phyloP scores from a whole-genome alignment of 352 stramenopile genomes.

The Halophytophthora batemanensis region DNA sequence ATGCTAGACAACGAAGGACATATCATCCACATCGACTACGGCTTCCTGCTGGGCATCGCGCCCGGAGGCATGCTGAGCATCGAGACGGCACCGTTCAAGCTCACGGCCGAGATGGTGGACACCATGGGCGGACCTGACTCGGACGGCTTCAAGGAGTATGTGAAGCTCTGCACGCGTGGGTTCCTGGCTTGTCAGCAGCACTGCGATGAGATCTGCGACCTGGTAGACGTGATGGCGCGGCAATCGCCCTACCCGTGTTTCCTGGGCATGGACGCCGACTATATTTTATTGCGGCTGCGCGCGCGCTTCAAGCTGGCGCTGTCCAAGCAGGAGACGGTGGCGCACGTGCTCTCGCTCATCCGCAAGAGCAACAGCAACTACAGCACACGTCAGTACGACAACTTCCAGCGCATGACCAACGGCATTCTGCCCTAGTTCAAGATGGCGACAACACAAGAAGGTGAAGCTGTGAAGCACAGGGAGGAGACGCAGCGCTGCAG shows the following conservation, averaged over 20 bases:
- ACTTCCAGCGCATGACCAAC: slow-evolving; percentile 94
- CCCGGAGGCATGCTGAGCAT: slow-evolving; percentile 98
- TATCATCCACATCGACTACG: slow-evolving; percentile 99
- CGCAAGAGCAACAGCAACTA: slow-evolving; percentile 93
- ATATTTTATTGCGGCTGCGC: slow-evolving; percentile 85
- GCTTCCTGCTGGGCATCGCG: slow-evolving; percentile 98
- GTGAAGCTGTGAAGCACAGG: no score
- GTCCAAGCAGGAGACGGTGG: slow-evolving; percentile 88
- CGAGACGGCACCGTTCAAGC: slow-evolving; percentile 99
- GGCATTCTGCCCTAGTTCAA: slow-evolving; percentile 80
- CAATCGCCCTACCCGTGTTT: slow-evolving; percentile 98
- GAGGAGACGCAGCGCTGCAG: no score
- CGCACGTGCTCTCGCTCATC: slow-evolving; percentile 89
- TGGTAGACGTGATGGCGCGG: slow-evolving; percentile 96
- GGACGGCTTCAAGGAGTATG: slow-evolving; percentile 95
- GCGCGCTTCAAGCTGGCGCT: slow-evolving; percentile 85
- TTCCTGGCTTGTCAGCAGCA: slow-evolving; percentile 97
- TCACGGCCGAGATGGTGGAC: slow-evolving; percentile 99
- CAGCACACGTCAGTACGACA: slow-evolving; percentile 92
- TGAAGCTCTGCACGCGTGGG: slow-evolving; percentile 95
- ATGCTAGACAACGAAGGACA: slow-evolving; percentile 98
- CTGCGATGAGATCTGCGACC: slow-evolving; percentile 93
- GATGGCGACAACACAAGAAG: no score
- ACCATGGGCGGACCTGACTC: slow-evolving; percentile 93
- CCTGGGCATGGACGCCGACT: slow-evolving; percentile 70